Conservation (phyloP, 805 yeast species). For the Isabelozyma rhagii region DNA sequence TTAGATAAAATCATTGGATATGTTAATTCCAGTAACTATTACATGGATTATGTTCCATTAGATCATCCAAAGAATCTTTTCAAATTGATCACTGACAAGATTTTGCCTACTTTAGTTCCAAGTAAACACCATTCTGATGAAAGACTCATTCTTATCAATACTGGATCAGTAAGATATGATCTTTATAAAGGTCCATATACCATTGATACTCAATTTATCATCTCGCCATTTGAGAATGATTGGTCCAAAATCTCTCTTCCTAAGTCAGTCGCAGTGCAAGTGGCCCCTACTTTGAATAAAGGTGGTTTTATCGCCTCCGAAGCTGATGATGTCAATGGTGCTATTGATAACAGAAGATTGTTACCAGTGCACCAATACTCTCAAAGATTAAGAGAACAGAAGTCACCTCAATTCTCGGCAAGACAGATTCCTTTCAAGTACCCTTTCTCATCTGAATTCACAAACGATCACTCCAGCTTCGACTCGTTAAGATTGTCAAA, state of each 20-base stretch:
- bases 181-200: slow-evolving; percentile 83
- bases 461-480: background rate
- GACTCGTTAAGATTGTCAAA: slow-evolving; percentile 31
- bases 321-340: background rate
- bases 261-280: slow-evolving; percentile 47
- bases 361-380: slow-evolving; percentile 22
- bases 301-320: slow-evolving; percentile 41
- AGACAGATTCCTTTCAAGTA: background rate
- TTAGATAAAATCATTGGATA: slow-evolving; percentile 58
- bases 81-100: slow-evolving; percentile 52
- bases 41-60: slow-evolving; percentile 64
- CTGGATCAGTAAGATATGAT: slow-evolving; percentile 88
- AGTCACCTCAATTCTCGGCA: background rate
- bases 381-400: background rate
- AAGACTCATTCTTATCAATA: slow-evolving; percentile 63
- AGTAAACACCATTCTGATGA: slow-evolving; percentile 10
- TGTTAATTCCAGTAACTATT: slow-evolving; percentile 60
- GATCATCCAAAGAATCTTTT: slow-evolving; percentile 49
- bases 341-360: slow-evolving; percentile 11
- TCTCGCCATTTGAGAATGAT: slow-evolving; percentile 78
- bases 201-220: slow-evolving; percentile 71
- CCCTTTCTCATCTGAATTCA: background rate
- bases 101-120: slow-evolving; percentile 49
- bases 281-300: slow-evolving; percentile 57
- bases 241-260: slow-evolving; percentile 74